These are phyloP conservation scores for Alternaria angustiovoidea DNA, from an alignment of 2,329 filamentous ascomycete species.

Conservation along the genomic window DNA sequence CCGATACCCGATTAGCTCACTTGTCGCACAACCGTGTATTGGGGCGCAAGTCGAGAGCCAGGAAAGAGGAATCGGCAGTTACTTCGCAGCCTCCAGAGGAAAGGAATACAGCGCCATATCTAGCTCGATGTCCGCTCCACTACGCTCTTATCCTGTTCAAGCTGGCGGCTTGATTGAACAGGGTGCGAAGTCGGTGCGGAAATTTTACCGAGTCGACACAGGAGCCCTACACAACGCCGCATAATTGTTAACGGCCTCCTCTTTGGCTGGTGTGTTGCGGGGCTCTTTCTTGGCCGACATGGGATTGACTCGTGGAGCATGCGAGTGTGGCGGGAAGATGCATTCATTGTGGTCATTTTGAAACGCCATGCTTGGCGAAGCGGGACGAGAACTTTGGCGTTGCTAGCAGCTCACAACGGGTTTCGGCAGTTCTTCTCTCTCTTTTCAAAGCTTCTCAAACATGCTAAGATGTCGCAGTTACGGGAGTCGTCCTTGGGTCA, in stretches of 20 bases:
- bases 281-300: conserved; percentile 43
- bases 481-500: not conserved
- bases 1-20: conserved; percentile 17
- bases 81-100: conserved; percentile 22
- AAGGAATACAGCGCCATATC: conserved; percentile 24
- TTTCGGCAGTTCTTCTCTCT: conserved; percentile 21
- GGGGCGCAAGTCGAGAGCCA: conserved; percentile 20
- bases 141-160: conserved; percentile 21
- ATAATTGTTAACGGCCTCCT: conserved; percentile 26
- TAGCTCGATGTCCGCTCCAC: conserved; percentile 27
- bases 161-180: conserved; percentile 29
- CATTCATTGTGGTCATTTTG: conserved; percentile 23
- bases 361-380: conserved; percentile 31
- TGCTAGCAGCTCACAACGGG: conserved; percentile 7
- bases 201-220: conserved; percentile 40
- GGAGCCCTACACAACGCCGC: conserved; percentile 18
- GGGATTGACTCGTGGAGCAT: conserved; percentile 27
- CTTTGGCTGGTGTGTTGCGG: conserved; percentile 36
- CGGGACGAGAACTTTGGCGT: conserved; percentile 16
- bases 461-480: not conserved
- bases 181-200: conserved; percentile 20
- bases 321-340: conserved; percentile 29
- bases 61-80: conserved; percentile 42
- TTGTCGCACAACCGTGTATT: conserved; percentile 11
- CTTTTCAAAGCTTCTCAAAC: not conserved